These are phyloP conservation scores for Pholiota conissans DNA, from an alignment of 768 basidiomycete species.

Conservation along the genomic window DNA sequence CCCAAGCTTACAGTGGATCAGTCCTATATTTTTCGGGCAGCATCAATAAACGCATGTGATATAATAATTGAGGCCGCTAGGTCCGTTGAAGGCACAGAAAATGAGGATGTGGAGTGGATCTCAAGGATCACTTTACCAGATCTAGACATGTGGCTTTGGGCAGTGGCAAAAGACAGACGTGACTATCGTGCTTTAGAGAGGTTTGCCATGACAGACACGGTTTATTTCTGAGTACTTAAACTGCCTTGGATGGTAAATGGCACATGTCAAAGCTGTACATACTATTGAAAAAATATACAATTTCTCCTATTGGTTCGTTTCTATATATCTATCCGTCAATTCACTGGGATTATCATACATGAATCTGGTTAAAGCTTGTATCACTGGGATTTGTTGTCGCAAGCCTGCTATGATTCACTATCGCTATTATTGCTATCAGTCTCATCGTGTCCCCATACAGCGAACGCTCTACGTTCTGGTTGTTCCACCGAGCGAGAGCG, in stretches of 20 bases:
- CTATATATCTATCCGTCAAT: not conserved
- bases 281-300: not conserved
- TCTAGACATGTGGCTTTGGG: constrained; percentile 82
- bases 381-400: not conserved
- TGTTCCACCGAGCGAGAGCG: constrained; percentile 40
- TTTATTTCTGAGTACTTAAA: constrained; percentile 57
- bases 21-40: constrained; percentile 73
- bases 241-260: not conserved
- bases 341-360: no score
- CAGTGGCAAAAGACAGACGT: constrained; percentile 72
- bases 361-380: no score
- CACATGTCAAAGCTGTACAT: not conserved
- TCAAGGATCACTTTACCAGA: constrained; percentile 56
- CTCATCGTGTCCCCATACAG: constrained; percentile 87
- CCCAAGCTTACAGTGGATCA: constrained; percentile 60
- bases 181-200: constrained; percentile 70
- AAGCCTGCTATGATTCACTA: constrained; percentile 15
- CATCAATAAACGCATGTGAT: constrained; percentile 79
- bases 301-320: not conserved
- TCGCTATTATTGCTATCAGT: constrained; percentile 85
- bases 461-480: constrained; percentile 60
- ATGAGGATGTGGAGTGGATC: constrained; percentile 46
- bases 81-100: constrained; percentile 26
- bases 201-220: constrained; percentile 65
- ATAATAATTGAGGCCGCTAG: constrained; percentile 58